phyloP scores from a whole-genome alignment of 805 yeast genomes.

The Saitoella complicata region DNA sequence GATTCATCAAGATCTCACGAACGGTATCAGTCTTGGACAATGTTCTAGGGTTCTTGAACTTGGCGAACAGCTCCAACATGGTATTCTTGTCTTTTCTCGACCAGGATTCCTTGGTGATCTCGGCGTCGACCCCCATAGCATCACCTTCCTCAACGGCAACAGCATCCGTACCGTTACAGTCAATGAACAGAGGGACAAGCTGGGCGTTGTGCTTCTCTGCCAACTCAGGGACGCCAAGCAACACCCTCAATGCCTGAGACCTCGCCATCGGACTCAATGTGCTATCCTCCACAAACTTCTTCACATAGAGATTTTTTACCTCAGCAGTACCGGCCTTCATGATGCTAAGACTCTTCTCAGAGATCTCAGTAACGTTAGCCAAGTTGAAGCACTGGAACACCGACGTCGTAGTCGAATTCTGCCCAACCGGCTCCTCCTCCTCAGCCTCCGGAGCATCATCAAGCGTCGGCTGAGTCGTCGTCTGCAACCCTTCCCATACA shows the following conservation, averaged over 20 bases:
- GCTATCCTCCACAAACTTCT: too few species aligned
- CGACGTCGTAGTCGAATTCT: too few species aligned
- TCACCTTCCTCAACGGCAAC: slow-evolving; percentile 17
- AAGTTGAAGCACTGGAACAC: too few species aligned
- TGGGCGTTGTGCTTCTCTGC: slow-evolving; percentile 49
- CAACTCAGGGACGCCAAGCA: slow-evolving; percentile 41
- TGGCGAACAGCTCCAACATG: slow-evolving; percentile 44
- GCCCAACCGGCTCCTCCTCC: too few species aligned
- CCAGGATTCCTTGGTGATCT: slow-evolving; percentile 11
- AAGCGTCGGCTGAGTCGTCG: too few species aligned
- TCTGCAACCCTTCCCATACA: too few species aligned
- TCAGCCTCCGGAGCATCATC: too few species aligned
- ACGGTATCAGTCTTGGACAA: slow-evolving; percentile 38
- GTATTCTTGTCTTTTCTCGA: slow-evolving; percentile 16
- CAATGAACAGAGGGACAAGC: slow-evolving; percentile 43
- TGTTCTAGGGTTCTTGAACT: slow-evolving; percentile 47
- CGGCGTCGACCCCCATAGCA: slow-evolving; percentile 3
- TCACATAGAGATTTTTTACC: too few species aligned
- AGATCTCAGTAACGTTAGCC: too few species aligned
- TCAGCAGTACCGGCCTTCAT: too few species aligned
- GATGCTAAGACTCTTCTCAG: too few species aligned
- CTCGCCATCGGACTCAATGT: too few species aligned
- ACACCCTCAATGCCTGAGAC: slow-evolving; percentile 28
- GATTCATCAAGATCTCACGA: slow-evolving; percentile 32
- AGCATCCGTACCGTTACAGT: slow-evolving; percentile 14